Evolutionary conservation across 371 early-diverging fungal species (phyloP).

Genomic region (Mortierella sp.): DNA sequence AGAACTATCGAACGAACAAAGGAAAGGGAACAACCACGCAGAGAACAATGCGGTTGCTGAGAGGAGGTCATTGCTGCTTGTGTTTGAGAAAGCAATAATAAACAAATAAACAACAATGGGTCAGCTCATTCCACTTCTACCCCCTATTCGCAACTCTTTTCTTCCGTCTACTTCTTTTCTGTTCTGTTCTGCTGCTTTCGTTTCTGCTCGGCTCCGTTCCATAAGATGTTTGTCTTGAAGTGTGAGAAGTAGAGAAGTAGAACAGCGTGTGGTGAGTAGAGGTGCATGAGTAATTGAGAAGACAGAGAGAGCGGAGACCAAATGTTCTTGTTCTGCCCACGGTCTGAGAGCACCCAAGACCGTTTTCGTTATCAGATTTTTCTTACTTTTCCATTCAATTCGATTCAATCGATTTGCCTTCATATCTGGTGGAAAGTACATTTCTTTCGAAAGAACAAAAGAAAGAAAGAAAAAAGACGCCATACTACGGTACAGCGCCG

Average conservation of each 20-base stretch:
- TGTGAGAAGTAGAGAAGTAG: not conserved
- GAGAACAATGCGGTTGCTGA: not conserved
- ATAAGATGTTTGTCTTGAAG: not conserved
- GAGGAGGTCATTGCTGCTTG: not conserved
- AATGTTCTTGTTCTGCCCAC: not conserved
- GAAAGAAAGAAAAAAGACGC: constrained; percentile 1
- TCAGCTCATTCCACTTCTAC: not conserved
- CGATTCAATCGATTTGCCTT: not conserved
- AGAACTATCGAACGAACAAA: not conserved
- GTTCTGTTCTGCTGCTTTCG: not conserved
- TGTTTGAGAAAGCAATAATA: not conserved
- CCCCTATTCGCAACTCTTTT: not conserved
- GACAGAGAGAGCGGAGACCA: not conserved
- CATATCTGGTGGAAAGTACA: not conserved
- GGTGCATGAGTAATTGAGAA: not conserved
- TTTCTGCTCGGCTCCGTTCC: not conserved
- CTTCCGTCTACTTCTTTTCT: not conserved
- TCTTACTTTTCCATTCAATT: not conserved
- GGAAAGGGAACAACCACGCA: not conserved
- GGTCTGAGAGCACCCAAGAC: not conserved
- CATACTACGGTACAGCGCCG: not conserved
- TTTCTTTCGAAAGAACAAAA: not conserved
- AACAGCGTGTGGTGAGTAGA: not conserved
- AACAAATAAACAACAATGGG: not conserved
- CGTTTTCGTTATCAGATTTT: constrained; percentile 12